These are phyloP conservation scores for Hyphodiscus sp. DNA, from an alignment of 2,329 filamentous ascomycete genomes.

Conservation along the genomic window DNA sequence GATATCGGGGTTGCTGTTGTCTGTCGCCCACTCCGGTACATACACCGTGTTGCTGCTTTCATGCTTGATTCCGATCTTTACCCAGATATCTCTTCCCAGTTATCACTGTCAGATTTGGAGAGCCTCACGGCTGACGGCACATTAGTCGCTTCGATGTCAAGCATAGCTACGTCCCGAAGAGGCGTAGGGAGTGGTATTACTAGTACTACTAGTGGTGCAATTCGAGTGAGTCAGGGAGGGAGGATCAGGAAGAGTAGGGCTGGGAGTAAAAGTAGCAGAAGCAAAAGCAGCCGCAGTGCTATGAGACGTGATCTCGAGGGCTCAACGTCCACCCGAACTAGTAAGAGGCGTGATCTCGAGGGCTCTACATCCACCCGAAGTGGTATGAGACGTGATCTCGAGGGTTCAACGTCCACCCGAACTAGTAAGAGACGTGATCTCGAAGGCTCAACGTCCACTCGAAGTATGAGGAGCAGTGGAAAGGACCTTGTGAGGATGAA, in stretches of 20 bases:
- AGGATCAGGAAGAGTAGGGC: neutral
- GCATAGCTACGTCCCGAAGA: neutral
- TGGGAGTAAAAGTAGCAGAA: neutral
- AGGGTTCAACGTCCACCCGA: neutral
- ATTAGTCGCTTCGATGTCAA: neutral
- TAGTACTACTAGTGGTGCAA: neutral
- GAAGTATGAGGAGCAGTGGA: neutral
- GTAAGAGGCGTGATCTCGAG: neutral
- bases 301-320: neutral
- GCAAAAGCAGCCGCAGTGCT: neutral
- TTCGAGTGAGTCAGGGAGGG: neutral
- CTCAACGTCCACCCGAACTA: neutral
- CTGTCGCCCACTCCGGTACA: slow-evolving; percentile 9
- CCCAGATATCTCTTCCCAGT: neutral
- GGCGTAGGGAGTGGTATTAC: neutral
- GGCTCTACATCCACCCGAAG: neutral
- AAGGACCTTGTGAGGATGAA: neutral
- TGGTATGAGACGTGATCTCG: neutral
- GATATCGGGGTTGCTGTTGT: slow-evolving; percentile 1
- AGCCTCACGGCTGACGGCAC: neutral
- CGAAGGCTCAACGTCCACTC: neutral
- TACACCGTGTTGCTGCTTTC: slow-evolving; percentile 18
- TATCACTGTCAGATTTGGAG: neutral
- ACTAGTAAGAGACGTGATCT: neutral
- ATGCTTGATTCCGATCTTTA: neutral